Percentiles rank a stretch among this genome's conserved stretches.
Evolutionary conservation across 164 flowering plant genomes (phyloP).

Genomic region (Vitis vinifera): ASM3070453v1 NC_081822.1:656001-656500

Average conservation of each 20-base stretch:
- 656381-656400: conserved; percentile 9
- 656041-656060: conserved; percentile 42
- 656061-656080: not conserved
- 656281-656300: not conserved
- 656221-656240: not conserved
- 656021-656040: conserved; percentile 43
- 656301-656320: conserved; percentile 14
- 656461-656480: not conserved
- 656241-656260: not conserved
- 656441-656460: not conserved
- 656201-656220: too few species aligned
- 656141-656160: not conserved
- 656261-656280: not conserved
- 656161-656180: not conserved
- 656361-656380: not conserved
- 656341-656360: conserved; percentile 3
- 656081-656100: too few species aligned
- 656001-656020: conserved; percentile 75
- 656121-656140: not conserved
- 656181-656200: not conserved
- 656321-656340: conserved; percentile 10
- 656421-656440: conserved; percentile 8
- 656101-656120: not conserved
- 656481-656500: too few species aligned
- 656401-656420: conserved; percentile 2